Evolutionary conservation across 441 rosid species (phyloP), one percentile per base, ranked within the genome.

Genomic region (Omphalea diandra): DNA sequence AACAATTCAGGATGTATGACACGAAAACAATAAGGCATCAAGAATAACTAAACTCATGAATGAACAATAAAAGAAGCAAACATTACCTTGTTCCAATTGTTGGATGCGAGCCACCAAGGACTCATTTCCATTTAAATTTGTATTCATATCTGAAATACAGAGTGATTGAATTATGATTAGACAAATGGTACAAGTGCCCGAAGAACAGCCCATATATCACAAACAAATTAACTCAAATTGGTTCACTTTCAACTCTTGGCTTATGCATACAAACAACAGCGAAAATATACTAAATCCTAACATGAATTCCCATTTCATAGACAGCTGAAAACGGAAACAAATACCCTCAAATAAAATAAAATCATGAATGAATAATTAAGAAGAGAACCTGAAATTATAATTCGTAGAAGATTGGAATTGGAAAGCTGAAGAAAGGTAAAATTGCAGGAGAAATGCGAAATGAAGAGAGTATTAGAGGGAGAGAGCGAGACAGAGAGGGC

Each of bases 51-150:
- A 35, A n/a, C 18, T 41, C 24, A 27, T 67, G 33, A 57, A 24
- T 26, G 27, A 36, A 36, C 15, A 7, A 64, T 8, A 26, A 29
- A 40, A 47, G 49, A 70, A 68, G 54, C 60, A 71, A n/a, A 38
- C 24, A 61, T 50, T 79, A 94, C 97, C 98, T 58, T 71, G 80
- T 76, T 91, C 98, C 35, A 94, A 77, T 70, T 90, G 97, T 63
- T 85, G 79, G 68, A 94, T 83, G 67, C 92, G 97, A 79, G 82
- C 84, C 72, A 78, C 49, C 63, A 87, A 73, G 17, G 80, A 73
- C 77, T 84, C 92, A 41, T 70, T 81, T 57, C 82, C 86, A 46
- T 72, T 78, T 24, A 70, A 69, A 77, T 50, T 73, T 44, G 55
- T 79, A 72, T 87, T 94, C 98, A 94, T 94, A 22, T 44, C 79